Conservation (phyloP, 2,329 filamentous ascomycete genomes). For the Cladobotryum mycophilum region DNA sequence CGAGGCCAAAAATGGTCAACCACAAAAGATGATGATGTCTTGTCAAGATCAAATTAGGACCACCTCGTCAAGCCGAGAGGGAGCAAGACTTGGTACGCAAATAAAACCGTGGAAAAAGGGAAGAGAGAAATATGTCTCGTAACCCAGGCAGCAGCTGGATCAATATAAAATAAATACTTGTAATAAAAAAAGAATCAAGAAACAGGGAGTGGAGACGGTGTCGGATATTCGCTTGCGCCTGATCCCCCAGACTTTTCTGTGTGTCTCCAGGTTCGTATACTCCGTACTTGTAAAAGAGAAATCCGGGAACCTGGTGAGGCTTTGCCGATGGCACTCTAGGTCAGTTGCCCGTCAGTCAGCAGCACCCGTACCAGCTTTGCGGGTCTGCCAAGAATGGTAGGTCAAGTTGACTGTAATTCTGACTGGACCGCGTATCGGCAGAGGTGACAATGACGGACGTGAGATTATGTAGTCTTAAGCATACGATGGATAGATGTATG, state of each 20-base stretch:
- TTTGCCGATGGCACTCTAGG: conserved; percentile 6
- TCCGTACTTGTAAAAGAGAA: not conserved
- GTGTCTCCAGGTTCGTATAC: too few species aligned
- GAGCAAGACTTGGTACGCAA: too few species aligned
- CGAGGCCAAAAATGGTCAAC: not conserved
- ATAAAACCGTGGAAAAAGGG: not conserved
- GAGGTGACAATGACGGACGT: not conserved
- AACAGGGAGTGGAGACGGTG: not conserved
- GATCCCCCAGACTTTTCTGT: too few species aligned
- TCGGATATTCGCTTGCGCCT: not conserved
- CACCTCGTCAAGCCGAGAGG: too few species aligned
- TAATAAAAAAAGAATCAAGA: not conserved
- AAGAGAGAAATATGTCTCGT: not conserved
- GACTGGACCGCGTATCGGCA: not conserved
- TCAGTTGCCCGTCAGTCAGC: conserved; percentile 13
- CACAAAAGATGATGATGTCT: not conserved
- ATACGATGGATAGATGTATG: not conserved
- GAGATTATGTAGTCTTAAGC: not conserved
- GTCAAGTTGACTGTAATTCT: not conserved
- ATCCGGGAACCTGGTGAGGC: conserved; percentile 2
- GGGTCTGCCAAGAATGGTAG: conserved; percentile 1
- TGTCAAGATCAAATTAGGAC: too few species aligned
- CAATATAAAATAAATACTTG: not conserved
- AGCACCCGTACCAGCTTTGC: conserved; percentile 6
- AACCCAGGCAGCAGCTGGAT: not conserved